A percentile compares a stretch with the other conserved stretches of the same genome.
These are phyloP conservation scores for Coemansia pectinata DNA, from an alignment of 192 early-diverging fungal genomes.

Conservation along the genomic window DNA sequence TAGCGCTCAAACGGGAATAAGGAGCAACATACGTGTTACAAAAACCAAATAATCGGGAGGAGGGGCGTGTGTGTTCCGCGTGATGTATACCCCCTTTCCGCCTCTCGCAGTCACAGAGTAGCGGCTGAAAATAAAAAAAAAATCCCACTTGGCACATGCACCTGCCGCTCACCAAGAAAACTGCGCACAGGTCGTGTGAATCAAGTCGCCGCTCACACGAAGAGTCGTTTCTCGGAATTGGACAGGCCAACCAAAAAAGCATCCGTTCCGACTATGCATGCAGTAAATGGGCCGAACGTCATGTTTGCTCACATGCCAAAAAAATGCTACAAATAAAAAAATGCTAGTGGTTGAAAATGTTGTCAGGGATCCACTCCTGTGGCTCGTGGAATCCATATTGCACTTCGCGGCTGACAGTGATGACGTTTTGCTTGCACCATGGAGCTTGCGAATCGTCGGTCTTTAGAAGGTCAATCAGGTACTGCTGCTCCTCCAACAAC, in stretches of 20 bases:
- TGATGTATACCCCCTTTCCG: not conserved
- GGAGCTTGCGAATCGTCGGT: slow-evolving; percentile 44
- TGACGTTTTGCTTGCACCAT: slow-evolving; percentile 27
- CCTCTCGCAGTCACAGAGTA: slow-evolving; percentile 8
- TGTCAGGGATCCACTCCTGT: slow-evolving; percentile 28
- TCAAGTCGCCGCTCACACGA: not conserved
- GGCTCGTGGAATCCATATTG: slow-evolving; percentile 28
- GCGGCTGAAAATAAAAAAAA: not conserved
- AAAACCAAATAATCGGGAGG: not conserved
- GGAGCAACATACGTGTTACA: not conserved
- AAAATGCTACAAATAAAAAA: not conserved
- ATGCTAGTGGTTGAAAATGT: slow-evolving; percentile 20
- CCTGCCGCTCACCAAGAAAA: not conserved
- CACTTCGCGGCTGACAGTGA: slow-evolving; percentile 40
- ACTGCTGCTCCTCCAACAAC: slow-evolving; percentile 41
- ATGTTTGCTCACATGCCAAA: slow-evolving; percentile 6
- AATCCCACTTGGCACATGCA: not conserved
- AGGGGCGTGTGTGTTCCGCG: slow-evolving; percentile 1
- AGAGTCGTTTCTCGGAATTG: not conserved
- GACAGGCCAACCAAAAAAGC: not conserved
- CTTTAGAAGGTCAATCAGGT: slow-evolving; percentile 46
- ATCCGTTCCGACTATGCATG: too few relatives aligned
- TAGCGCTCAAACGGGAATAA: not conserved
- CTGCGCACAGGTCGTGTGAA: slow-evolving; percentile 1
- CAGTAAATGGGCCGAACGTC: not conserved